A percentile compares a stretch with the other conserved stretches of the same genome.
phyloP scores from a whole-genome alignment of 169 alveolate genomes.

The Perkinsus olseni region DNA sequence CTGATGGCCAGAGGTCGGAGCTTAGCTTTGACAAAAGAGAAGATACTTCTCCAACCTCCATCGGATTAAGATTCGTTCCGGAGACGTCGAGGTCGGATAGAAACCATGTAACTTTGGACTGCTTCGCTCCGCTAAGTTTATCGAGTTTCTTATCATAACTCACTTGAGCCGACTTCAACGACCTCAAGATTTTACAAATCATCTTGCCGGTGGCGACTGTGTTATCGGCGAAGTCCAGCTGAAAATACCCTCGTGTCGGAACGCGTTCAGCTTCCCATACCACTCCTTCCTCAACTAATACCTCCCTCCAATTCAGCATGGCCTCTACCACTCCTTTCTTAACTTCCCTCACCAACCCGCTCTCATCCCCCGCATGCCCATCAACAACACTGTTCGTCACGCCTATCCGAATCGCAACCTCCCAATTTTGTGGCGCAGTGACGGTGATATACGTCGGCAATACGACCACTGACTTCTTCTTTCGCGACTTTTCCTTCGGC shows the following conservation, averaged over 20 bases:
- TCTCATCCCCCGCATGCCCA: neutral
- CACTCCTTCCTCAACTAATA: neutral
- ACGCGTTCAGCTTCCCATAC: neutral
- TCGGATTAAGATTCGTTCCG: neutral
- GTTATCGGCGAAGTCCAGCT: neutral
- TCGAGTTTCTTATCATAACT: neutral
- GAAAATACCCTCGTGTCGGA: neutral
- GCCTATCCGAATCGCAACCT: neutral
- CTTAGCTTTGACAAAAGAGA: neutral
- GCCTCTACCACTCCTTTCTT: neutral
- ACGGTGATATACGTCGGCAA: neutral
- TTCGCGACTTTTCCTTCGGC: neutral
- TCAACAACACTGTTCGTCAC: neutral
- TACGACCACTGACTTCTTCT: neutral
- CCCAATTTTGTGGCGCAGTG: neutral
- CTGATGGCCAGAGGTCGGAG: neutral
- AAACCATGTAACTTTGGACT: neutral
- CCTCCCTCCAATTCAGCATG: neutral
- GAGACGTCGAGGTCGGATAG: neutral
- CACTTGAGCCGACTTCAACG: neutral
- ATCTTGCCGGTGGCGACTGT: neutral
- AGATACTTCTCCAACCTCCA: neutral
- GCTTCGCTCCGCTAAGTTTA: neutral
- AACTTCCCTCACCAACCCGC: neutral
- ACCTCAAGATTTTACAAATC: neutral